Base-by-base conservation (phyloP, 345 rosid species). In the Cochlearia excelsa region DNA sequence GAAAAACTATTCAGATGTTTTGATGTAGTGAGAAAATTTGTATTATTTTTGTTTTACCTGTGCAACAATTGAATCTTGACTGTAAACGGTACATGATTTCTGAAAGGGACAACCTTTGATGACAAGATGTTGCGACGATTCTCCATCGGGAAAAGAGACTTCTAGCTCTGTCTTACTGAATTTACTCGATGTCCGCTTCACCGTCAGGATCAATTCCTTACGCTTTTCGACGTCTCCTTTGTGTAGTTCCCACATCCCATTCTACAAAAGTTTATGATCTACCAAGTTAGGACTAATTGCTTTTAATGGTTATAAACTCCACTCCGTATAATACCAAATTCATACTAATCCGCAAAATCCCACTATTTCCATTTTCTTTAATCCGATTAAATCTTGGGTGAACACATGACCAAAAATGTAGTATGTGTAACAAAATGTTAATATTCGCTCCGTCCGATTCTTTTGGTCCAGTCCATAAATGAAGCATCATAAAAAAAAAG, bases 81-180 rank as follows among this genome's bases (percentile, higher is more conserved):
- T 72, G 54, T 77, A 85, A 33, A 93, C 79, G 31, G 90, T 87
- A 73, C 88, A 93, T 0, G 99, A 86, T 79, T 79, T 82, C 77
- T 79, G 90, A 71, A 86, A 93, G 29, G 81, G 77, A 49, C 59
- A 78, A 31, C 99, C 97, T 78, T 68, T 82, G 61, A 92, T 79
- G 42, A 86, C 70, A 50, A 78, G 74, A 16, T 75, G 57, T 5
- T 68, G 11, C 9, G n/a, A 27, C 6, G 70, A 56, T 8, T 71
- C 83, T 54, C 48, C 77, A 2, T 73, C 57, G 3, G 70, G 74
- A 47, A 81, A 74, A 48, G 68, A 71, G 16, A 81, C 95, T 48
- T 84, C 80, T 27, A 85, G 66, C 78, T 85, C 95, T n/a, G 72
- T 74, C 60, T 74, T 79, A 4, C 60, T 66, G 71, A 84, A 74